Evolutionary conservation across 441 rosid species (phyloP).

Genomic region (Populus trichocarpa): DNA sequence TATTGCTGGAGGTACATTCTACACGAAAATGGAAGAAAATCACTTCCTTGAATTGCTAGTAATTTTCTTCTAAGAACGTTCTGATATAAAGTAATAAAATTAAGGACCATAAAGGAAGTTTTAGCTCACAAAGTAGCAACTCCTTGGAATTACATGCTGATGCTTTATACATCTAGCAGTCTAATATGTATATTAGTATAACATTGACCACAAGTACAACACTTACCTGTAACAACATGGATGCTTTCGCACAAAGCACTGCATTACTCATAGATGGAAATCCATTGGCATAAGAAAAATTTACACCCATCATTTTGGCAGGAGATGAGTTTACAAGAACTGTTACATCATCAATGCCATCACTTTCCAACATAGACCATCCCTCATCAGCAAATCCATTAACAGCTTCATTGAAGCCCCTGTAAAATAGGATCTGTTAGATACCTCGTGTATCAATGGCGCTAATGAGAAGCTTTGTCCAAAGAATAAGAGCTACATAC

Average conservation of each 20-base stretch:
- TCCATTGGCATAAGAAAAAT: constrained; percentile 70
- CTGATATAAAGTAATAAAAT: neutral
- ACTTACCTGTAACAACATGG: constrained; percentile 89
- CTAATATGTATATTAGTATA: neutral
- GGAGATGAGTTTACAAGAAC: constrained; percentile 89
- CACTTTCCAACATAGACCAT: constrained; percentile 85
- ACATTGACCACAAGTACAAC: neutral
- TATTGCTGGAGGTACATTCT: constrained; percentile 95
- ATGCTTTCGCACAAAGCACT: constrained; percentile 89
- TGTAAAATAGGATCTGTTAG: constrained; percentile 25
- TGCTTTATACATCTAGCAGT: neutral
- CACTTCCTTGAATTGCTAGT: neutral
- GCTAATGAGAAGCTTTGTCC: neutral
- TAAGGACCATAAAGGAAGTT: neutral
- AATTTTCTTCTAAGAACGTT: neutral
- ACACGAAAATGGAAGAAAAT: constrained; percentile 3
- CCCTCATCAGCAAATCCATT: constrained; percentile 95
- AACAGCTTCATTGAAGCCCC: constrained; percentile 96
- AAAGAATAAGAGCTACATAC: constrained; percentile 29
- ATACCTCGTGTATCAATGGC: neutral
- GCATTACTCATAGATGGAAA: constrained; percentile 77
- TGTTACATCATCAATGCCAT: constrained; percentile 90
- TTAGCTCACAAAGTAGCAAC: neutral
- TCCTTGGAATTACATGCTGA: neutral
- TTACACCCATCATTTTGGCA: constrained; percentile 79